These are phyloP conservation scores for Fusarium subglutinans DNA, from an alignment of 2,329 filamentous ascomycete species.

Conservation along the genomic window DNA sequence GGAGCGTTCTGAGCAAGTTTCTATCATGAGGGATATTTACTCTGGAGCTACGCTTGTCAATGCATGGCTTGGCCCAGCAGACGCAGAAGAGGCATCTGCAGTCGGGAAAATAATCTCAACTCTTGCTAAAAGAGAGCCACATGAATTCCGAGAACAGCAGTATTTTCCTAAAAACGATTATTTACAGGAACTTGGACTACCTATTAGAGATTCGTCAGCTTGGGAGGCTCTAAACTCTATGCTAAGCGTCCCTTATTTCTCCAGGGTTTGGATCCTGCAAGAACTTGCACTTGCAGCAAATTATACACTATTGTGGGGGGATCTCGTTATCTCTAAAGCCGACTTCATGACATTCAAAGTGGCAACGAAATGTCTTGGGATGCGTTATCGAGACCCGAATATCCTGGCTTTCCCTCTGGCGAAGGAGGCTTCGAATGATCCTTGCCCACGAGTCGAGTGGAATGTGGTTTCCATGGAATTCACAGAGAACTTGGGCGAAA, in stretches of 20 bases:
- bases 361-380: neutral
- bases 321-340: rapidly evolving
- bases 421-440: rapidly evolving
- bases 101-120: rapidly evolving
- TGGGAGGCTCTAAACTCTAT: neutral
- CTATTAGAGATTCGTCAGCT: rapidly evolving
- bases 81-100: neutral
- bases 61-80: neutral
- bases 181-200: neutral
- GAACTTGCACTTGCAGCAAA: rapidly evolving
- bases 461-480: rapidly evolving
- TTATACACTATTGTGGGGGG: rapidly evolving
- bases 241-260: neutral
- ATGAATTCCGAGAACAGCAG: neutral
- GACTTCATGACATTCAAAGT: rapidly evolving
- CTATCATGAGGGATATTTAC: neutral
- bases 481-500: too few relatives aligned
- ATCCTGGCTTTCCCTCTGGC: too few relatives aligned
- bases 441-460: rapidly evolving
- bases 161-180: neutral
- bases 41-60: neutral
- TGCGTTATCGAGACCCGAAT: neutral
- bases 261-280: neutral
- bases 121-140: neutral
- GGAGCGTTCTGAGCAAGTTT: neutral